phyloP scores from a whole-genome alignment of 2,329 filamentous ascomycete genomes.

The Rhynchosporium secalis region DNA sequence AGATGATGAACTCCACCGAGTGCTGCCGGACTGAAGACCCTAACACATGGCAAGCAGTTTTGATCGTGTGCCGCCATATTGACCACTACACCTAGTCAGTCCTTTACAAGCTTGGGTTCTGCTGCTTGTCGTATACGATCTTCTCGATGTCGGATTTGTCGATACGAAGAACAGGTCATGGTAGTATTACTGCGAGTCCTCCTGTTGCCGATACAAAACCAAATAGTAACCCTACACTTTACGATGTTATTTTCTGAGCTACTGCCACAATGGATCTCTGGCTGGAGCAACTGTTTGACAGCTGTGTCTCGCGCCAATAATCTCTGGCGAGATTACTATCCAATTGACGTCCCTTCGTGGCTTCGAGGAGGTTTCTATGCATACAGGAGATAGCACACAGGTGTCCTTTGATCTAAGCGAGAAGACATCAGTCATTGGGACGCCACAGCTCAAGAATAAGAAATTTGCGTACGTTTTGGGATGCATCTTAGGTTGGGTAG shows the following conservation, averaged over 20 bases:
- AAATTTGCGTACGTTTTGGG: conserved; percentile 45
- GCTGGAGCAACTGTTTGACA: conserved; percentile 66
- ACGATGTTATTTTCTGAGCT: conserved; percentile 46
- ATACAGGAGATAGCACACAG: conserved; percentile 47
- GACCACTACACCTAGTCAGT: conserved; percentile 44
- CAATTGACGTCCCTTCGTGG: conserved; percentile 56
- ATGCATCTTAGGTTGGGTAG: conserved; percentile 42
- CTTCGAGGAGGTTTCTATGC: conserved; percentile 60
- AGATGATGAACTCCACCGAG: conserved; percentile 66
- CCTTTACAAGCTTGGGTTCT: conserved; percentile 45
- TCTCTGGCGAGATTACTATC: conserved; percentile 35
- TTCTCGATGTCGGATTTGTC: conserved; percentile 65
- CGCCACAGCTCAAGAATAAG: conserved; percentile 58
- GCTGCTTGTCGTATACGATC: conserved; percentile 66
- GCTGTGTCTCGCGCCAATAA: conserved; percentile 49
- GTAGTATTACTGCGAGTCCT: conserved; percentile 39
- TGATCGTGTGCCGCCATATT: conserved; percentile 52
- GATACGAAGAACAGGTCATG: conserved; percentile 22
- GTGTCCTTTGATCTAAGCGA: conserved; percentile 55
- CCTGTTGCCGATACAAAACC: conserved; percentile 16
- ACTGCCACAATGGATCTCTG: conserved; percentile 55
- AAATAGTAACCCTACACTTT: conserved; percentile 29
- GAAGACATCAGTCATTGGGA: conserved; percentile 68
- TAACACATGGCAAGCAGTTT: conserved; percentile 56
- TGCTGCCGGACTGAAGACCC: conserved; percentile 40